phyloP scores from a whole-genome alignment of 768 basidiomycete species.

The Crassisporium funariophilum region DNA sequence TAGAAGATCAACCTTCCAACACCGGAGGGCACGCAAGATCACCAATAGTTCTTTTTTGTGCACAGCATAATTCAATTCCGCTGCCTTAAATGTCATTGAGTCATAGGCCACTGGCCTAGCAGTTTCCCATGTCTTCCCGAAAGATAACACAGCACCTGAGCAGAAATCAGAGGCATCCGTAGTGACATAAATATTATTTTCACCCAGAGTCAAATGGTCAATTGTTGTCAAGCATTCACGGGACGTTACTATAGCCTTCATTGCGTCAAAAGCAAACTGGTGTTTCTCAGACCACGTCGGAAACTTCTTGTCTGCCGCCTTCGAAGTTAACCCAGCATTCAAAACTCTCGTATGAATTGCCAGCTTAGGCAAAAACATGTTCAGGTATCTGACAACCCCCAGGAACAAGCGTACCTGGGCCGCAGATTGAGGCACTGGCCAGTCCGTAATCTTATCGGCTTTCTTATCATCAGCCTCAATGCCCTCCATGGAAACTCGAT shows the following conservation, averaged over 20 bases:
- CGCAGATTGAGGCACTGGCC: conserved; percentile 22
- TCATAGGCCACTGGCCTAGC: conserved; percentile 33
- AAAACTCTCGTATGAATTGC: conserved; percentile 5
- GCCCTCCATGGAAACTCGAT: conserved; percentile 38
- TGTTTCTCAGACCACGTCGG: conserved; percentile 6
- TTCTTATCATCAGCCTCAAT: conserved; percentile 25
- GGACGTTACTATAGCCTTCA: conserved; percentile 18
- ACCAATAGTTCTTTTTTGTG: conserved; percentile 24
- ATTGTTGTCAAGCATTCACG: conserved; percentile 20
- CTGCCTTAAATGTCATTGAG: conserved; percentile 25
- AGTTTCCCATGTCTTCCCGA: conserved; percentile 30
- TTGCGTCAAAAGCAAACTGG: conserved; percentile 13
- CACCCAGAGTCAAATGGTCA: conserved; percentile 5
- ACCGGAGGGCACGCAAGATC: conserved; percentile 29
- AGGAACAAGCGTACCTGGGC: conserved; percentile 16
- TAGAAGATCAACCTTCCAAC: conserved; percentile 27
- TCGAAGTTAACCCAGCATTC: background rate
- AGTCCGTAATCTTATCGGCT: conserved; percentile 24
- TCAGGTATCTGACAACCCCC: conserved; percentile 17
- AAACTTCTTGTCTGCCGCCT: conserved; percentile 10
- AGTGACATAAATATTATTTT: conserved; percentile 11
- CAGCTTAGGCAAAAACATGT: conserved; percentile 12
- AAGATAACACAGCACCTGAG: conserved; percentile 30
- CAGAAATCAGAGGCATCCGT: conserved; percentile 14
- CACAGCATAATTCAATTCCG: conserved; percentile 14